These are phyloP conservation scores for Rhypophila decipiens DNA, from an alignment of 495 filamentous ascomycete genomes.

Conservation along the genomic window DNA sequence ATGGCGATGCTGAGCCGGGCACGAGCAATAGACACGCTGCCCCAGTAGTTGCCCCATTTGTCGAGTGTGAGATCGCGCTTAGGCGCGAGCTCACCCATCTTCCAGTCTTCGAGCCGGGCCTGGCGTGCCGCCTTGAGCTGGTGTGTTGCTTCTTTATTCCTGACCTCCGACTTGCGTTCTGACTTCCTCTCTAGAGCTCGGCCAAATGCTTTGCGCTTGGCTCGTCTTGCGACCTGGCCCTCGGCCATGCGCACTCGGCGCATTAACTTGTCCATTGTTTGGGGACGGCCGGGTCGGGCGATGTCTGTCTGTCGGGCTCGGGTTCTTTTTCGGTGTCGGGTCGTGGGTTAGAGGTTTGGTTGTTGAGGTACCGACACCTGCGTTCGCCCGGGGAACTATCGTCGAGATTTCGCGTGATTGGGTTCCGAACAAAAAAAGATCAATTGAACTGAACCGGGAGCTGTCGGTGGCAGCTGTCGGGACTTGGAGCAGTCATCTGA, in stretches of 20 bases:
- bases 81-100: conserved; percentile 69
- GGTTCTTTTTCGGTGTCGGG: too few relatives aligned
- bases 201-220: conserved; percentile 28
- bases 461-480: too few relatives aligned
- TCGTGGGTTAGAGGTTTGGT: too few relatives aligned
- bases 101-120: conserved; percentile 58
- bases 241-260: conserved; percentile 60
- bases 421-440: too few relatives aligned
- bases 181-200: conserved; percentile 30
- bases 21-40: conserved; percentile 18
- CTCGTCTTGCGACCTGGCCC: conserved; percentile 50
- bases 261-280: conserved; percentile 68
- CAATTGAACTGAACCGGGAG: too few relatives aligned
- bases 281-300: too few relatives aligned
- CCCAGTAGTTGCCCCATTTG: conserved; percentile 20
- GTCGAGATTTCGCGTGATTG: too few relatives aligned
- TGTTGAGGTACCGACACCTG: too few relatives aligned
- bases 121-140: conserved; percentile 25
- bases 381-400: too few relatives aligned
- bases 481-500: too few relatives aligned
- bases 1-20: conserved; percentile 17
- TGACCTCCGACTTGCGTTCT: conserved; percentile 17
- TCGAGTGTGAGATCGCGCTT: conserved; percentile 53
- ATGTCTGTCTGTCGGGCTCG: too few relatives aligned
- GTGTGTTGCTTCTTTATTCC: not conserved